These are phyloP conservation scores for Rhamnella rubrinervis DNA, from an alignment of 331 rosid species.

Conservation along the genomic window DNA sequence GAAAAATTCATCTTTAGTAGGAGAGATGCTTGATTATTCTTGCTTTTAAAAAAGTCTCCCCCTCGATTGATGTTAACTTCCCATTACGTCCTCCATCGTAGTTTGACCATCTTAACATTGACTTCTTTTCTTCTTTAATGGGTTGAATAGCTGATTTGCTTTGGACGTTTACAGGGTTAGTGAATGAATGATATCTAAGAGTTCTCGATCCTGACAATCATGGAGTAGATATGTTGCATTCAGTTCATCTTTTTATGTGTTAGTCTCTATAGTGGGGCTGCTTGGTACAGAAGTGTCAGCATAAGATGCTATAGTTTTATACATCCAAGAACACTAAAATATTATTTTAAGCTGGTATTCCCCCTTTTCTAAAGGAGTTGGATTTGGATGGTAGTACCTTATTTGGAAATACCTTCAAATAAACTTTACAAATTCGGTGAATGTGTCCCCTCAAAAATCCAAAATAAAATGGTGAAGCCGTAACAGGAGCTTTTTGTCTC, in stretches of 20 bases:
- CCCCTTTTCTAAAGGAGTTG: conserved; percentile 24
- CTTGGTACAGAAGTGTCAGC: conserved; percentile 45
- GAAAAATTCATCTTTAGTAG: conserved; percentile 42
- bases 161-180: conserved; percentile 26
- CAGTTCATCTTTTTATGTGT: conserved; percentile 60
- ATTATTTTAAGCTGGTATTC: conserved; percentile 33
- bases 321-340: conserved; percentile 33
- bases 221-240: conserved; percentile 40
- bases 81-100: conserved; percentile 32
- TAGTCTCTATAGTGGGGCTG: conserved; percentile 54
- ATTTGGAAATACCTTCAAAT: conserved; percentile 6
- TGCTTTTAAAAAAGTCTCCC: conserved; percentile 36
- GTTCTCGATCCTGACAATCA: conserved; percentile 33
- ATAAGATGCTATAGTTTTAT: conserved; percentile 31
- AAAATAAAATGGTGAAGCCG: neutral
- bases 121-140: conserved; percentile 36
- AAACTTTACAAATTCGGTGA: no score
- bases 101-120: conserved; percentile 53
- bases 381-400: conserved; percentile 28
- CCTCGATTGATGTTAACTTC: conserved; percentile 34
- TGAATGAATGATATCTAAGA: conserved; percentile 29
- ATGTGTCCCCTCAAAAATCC: neutral
- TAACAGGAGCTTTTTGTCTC: neutral
- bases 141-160: conserved; percentile 36
- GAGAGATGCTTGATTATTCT: conserved; percentile 36